Evolutionary conservation across 1,139 yeast species (phyloP), one percentile per base, ranked within the genome.

Genomic region (Suhomyces yuchorum): DNA sequence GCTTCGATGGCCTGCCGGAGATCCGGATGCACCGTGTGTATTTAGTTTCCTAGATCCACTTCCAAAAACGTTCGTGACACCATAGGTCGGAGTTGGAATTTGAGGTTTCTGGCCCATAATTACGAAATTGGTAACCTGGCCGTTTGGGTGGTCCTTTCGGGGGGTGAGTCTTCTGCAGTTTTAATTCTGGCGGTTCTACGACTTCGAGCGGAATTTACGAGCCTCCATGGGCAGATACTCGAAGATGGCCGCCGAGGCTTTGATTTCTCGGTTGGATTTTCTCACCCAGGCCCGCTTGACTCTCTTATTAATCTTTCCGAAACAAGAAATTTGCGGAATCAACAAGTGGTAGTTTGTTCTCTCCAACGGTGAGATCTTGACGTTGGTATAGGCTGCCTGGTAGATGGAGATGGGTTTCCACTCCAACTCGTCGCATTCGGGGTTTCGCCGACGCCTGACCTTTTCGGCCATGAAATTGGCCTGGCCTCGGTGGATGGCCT

Each of bases 301-400:
- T 44, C 78, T 56, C 77, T 72, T 71, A 49, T 71, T 72, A 42
- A 73, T 66, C 41, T 61, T 65, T 3, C 78, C 78, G 51, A 71
- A 71, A 48, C 77, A 71, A 4, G 74, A 70, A 15, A 56, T 48
- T 8, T 23, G 35, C 0, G 77, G 75, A 12, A 68, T 59, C 24
- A 51, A 47, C 30, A 55, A 61, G 33, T 54, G 59, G 48, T 66
- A 67, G 39, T 61, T 62, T 11, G 67, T 62, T 52, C 55, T 60
- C 53, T 62, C 53, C 49, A 63, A 52, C 46, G 50, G 51, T 44
- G 55, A 17, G 57, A 58, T 15, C 39, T 66, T 67, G 43, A 66
- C 50, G 49, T 64, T 68, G 17, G 77, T 70, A 48, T 65, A 72
- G 2, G 60, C 61, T 3, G 74, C 75, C 36, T 68, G 65, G 52